These are phyloP conservation scores for Colletotrichum lini DNA, from an alignment of 2,329 filamentous ascomycete species.

Conservation along the genomic window DNA sequence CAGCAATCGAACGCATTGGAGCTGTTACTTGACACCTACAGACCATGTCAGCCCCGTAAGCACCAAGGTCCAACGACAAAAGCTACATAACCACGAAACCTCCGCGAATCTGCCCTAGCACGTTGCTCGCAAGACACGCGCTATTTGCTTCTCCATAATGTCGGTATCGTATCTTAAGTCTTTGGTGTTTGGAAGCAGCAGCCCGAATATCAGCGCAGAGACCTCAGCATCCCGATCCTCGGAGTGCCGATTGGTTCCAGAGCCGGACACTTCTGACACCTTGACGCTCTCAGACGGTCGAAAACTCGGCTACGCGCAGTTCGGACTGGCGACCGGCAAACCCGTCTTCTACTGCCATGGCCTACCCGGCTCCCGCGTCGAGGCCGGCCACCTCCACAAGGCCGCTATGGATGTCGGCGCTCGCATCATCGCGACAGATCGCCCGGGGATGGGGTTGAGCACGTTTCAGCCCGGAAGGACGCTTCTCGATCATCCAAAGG, in stretches of 20 bases:
- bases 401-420: slow-evolving; percentile 47
- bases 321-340: slow-evolving; percentile 50
- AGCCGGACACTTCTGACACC: slow-evolving; percentile 43
- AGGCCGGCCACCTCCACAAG: slow-evolving; percentile 49
- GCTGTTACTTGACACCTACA: background rate
- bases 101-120: too few relatives aligned
- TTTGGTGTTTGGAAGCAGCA: slow-evolving; percentile 12
- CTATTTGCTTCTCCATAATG: background rate
- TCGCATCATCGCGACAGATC: slow-evolving; percentile 56
- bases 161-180: slow-evolving; percentile 22
- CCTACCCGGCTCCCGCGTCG: slow-evolving; percentile 58
- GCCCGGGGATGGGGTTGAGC: slow-evolving; percentile 60
- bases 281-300: slow-evolving; percentile 58
- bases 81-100: background rate
- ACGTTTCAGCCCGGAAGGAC: slow-evolving; percentile 51
- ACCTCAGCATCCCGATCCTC: background rate
- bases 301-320: slow-evolving; percentile 57
- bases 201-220: background rate
- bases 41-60: background rate
- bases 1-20: background rate
- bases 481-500: slow-evolving; percentile 48
- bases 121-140: too few relatives aligned
- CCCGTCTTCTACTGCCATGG: slow-evolving; percentile 60
- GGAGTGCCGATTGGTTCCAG: slow-evolving; percentile 29
- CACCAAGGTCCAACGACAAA: background rate